Conservation (phyloP, 129 eudicot genomes). For the carrot (Daucus carota) region DH1_v3.0 NC_030383.2:51473501-51474000, state of each 20-base stretch:
- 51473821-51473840: background rate
- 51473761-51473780: constrained; percentile 29
- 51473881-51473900: constrained; percentile 7
- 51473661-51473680: constrained; percentile 47
- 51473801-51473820: background rate
- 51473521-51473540: background rate
- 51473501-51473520: background rate
- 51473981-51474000: constrained; percentile 6
- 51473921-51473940: background rate
- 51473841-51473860: background rate
- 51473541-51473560: background rate
- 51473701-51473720: constrained; percentile 50
- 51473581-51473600: background rate
- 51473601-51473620: background rate
- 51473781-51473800: background rate
- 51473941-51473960: constrained; percentile 4
- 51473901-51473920: constrained; percentile 4
- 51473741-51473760: constrained; percentile 36
- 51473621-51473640: constrained; percentile 17
- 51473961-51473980: background rate
- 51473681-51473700: constrained; percentile 52
- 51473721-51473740: constrained; percentile 40
- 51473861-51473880: background rate
- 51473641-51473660: constrained; percentile 44
- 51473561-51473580: background rate